Percentiles rank a stretch among this genome's conserved stretches.
These are phyloP conservation scores for Metschnikowia matae DNA, from an alignment of 805 yeast species.

Conservation along the genomic window DNA sequence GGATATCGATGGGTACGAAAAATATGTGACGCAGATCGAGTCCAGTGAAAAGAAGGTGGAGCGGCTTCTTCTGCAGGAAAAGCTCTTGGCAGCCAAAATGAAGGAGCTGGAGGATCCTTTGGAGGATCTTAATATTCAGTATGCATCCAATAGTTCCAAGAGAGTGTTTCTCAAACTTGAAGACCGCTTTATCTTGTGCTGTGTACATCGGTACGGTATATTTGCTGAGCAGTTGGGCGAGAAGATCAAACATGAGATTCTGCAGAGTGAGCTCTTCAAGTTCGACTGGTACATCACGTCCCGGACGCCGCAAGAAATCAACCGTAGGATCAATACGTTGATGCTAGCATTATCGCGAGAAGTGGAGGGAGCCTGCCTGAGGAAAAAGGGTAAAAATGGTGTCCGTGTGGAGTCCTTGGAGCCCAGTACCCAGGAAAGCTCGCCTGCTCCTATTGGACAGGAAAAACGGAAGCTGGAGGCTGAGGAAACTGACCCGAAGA, in stretches of 20 bases:
- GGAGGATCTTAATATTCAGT: conserved; percentile 59
- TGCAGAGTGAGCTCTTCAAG: conserved; percentile 53
- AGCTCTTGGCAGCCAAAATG: conserved; percentile 50
- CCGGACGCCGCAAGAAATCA: conserved; percentile 66
- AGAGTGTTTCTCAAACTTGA: conserved; percentile 65
- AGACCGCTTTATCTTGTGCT: conserved; percentile 61
- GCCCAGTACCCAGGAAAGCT: conserved; percentile 23
- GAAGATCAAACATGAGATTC: conserved; percentile 60
- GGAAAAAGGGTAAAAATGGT: conserved; percentile 29
- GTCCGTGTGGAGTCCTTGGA: conserved; percentile 34
- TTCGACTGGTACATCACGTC: conserved; percentile 74
- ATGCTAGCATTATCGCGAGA: conserved; percentile 67
- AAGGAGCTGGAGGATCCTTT: conserved; percentile 54
- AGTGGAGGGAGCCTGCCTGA: conserved; percentile 54
- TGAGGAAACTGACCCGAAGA: conserved; percentile 6
- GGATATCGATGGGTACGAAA: conserved; percentile 66
- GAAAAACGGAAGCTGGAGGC: conserved; percentile 2
- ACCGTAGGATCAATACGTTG: conserved; percentile 65
- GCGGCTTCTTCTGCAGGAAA: conserved; percentile 52
- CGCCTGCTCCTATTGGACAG: conserved; percentile 10
- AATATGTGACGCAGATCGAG: conserved; percentile 68
- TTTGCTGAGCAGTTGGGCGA: conserved; percentile 57
- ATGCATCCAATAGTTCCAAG: conserved; percentile 82
- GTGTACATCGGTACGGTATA: conserved; percentile 64
- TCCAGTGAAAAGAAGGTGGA: conserved; percentile 65